phyloP scores from a whole-genome alignment of 2,329 filamentous ascomycete species.

The Penicillium corylophilum region DNA sequence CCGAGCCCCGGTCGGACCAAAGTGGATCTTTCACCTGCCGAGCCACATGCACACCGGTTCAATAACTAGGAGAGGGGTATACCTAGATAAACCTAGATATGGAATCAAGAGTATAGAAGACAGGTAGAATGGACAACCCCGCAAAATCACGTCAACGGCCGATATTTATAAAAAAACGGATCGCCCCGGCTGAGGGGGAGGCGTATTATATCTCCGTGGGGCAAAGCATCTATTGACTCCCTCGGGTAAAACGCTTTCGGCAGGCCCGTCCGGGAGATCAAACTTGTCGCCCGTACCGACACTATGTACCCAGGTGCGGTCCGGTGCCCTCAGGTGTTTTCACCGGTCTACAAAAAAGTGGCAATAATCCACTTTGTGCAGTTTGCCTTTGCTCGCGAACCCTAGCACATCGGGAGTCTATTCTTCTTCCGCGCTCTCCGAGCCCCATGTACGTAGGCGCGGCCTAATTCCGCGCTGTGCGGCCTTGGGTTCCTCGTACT shows the following conservation, averaged over 20 bases:
- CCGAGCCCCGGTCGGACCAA: constrained; percentile 9
- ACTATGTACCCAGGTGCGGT: too few species aligned
- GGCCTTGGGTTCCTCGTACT: background rate
- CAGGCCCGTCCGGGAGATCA: constrained; percentile 12
- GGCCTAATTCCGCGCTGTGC: constrained; percentile 6
- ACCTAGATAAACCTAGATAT: background rate
- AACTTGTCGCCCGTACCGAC: background rate
- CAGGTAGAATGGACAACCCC: background rate
- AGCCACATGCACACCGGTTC: background rate
- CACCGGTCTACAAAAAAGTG: background rate
- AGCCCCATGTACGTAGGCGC: background rate
- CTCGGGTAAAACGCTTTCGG: constrained; percentile 13
- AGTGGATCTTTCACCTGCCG: constrained; percentile 18
- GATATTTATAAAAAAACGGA: background rate
- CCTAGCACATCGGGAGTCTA: background rate
- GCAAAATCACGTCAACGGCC: background rate
- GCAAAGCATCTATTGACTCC: background rate
- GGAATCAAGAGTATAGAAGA: too few species aligned
- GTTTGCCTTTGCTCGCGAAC: background rate
- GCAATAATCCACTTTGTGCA: background rate
- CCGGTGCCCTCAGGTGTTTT: too few species aligned
- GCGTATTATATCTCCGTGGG: background rate
- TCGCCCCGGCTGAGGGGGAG: background rate
- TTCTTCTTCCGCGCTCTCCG: background rate
- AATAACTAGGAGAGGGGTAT: background rate